Evolutionary conservation across 1,139 yeast species (phyloP).

Genomic region (Taphrina populina): DNA sequence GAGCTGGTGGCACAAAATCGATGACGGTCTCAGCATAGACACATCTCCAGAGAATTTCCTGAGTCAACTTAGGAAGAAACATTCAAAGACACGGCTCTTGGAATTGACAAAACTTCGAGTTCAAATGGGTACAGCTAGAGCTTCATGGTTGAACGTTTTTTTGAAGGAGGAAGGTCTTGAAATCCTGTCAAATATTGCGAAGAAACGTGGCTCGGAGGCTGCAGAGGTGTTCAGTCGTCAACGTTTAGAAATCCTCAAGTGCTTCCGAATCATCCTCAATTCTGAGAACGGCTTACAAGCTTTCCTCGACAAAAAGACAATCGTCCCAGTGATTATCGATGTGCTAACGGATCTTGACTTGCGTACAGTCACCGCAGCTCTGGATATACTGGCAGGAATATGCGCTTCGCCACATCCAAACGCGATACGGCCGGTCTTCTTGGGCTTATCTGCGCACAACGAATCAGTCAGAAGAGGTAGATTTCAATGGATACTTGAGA

Average conservation of each 20-base stretch:
- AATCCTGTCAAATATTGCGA: not conserved
- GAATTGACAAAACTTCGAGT: slow-evolving; percentile 11
- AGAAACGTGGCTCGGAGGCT: not conserved
- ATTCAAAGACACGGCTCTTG: not conserved
- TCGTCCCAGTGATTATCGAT: not conserved
- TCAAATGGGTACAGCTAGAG: slow-evolving; percentile 10
- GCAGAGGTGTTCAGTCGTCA: not conserved
- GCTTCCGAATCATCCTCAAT: slow-evolving; percentile 22
- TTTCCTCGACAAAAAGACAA: not conserved
- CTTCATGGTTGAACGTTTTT: slow-evolving; percentile 8
- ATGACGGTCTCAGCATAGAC: not conserved
- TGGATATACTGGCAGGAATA: slow-evolving; percentile 20
- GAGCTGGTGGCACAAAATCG: slow-evolving; percentile 18
- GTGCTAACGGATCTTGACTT: not conserved
- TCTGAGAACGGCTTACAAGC: slow-evolving; percentile 9
- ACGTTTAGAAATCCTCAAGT: slow-evolving; percentile 7
- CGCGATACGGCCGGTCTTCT: not conserved
- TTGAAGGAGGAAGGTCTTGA: slow-evolving; percentile 6
- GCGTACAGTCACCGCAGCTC: not conserved
- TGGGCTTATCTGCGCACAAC: not conserved
- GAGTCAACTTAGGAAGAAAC: not conserved
- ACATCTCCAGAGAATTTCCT: not conserved
- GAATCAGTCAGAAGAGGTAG: too few relatives aligned
- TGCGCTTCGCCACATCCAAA: slow-evolving; percentile 4
- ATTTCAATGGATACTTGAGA: too few relatives aligned